phyloP scores from a whole-genome alignment of 2,329 filamentous ascomycete species.

The Elsinoe fawcettii region DNA sequence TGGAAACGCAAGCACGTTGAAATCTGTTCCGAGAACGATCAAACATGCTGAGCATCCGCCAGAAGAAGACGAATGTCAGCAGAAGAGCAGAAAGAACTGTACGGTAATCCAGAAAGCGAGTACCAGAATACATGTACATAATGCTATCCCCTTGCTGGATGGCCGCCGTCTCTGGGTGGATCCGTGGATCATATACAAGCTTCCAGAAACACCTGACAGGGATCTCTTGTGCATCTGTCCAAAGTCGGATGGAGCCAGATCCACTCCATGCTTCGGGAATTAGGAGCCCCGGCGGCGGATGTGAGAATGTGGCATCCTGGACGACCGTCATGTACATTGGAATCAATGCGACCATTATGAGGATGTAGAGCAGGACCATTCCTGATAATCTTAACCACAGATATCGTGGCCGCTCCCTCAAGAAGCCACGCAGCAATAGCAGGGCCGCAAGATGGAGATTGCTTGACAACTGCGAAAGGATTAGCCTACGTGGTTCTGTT shows the following conservation, averaged over 20 bases:
- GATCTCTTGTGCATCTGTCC: background rate
- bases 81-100: too few relatives aligned
- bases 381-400: background rate
- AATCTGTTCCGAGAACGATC: too few relatives aligned
- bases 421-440: background rate
- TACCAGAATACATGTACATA: too few relatives aligned
- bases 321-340: background rate
- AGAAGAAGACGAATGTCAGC: too few relatives aligned
- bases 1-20: too few relatives aligned
- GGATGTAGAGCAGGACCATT: background rate
- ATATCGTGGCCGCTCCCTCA: background rate
- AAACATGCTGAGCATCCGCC: too few relatives aligned
- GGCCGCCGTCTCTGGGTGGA: too few relatives aligned
- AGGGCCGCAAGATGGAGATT: background rate
- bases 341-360: background rate
- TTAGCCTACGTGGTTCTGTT: background rate
- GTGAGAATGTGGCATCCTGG: background rate
- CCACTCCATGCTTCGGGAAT: too few relatives aligned
- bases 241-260: too few relatives aligned
- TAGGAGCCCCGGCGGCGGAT: background rate
- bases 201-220: background rate
- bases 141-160: too few relatives aligned
- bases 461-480: background rate
- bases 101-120: too few relatives aligned
- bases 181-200: too few relatives aligned